Evolutionary conservation across 2,329 filamentous ascomycete genomes (phyloP).

Genomic region (Penicillium occitanis): DNA sequence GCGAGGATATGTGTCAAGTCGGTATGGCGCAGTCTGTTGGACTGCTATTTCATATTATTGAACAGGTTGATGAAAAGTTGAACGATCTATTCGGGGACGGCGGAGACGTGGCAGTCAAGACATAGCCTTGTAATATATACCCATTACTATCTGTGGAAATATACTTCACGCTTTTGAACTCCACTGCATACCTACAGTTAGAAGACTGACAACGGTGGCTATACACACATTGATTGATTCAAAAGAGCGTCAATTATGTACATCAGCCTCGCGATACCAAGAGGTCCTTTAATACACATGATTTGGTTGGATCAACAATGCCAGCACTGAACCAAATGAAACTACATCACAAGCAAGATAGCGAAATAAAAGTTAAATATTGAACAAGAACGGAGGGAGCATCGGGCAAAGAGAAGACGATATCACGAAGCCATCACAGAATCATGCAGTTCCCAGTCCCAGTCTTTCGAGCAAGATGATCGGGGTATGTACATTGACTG

Average conservation of each 20-base stretch:
- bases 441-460: background rate
- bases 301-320: background rate
- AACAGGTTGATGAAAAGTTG: conserved; percentile 38
- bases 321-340: background rate
- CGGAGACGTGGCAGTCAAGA: conserved; percentile 19
- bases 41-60: conserved; percentile 33
- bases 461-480: background rate
- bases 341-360: background rate
- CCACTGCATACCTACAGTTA: background rate
- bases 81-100: conserved; percentile 31
- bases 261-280: background rate
- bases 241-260: conserved; percentile 2
- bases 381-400: background rate
- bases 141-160: background rate
- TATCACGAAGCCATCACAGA: background rate
- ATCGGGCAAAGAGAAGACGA: background rate
- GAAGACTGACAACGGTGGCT: background rate
- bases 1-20: conserved; percentile 35
- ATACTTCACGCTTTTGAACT: background rate
- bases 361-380: background rate
- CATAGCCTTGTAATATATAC: background rate
- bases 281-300: background rate
- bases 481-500: background rate
- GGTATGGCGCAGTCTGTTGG: conserved; percentile 40
- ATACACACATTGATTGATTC: background rate